A percentile compares a stretch with the other conserved stretches of the same genome.
Evolutionary conservation across 2,329 filamentous ascomycete species (phyloP).

Genomic region (Huntiella bhutanensis): DNA sequence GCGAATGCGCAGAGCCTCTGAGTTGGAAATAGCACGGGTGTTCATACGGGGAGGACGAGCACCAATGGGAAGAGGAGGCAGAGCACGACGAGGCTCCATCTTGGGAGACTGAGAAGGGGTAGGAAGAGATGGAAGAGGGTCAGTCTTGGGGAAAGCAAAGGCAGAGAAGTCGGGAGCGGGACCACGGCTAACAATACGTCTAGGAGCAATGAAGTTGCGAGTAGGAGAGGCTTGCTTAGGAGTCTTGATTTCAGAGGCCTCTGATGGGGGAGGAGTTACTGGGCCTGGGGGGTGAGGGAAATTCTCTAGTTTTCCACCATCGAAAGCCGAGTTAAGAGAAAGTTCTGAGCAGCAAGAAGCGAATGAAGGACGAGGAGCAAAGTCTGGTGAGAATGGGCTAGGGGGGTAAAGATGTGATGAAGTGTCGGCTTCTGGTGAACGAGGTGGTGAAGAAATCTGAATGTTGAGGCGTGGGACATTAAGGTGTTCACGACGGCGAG

Average conservation of each 20-base stretch:
- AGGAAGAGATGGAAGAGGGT: neutral
- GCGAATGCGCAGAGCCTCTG: constrained; percentile 1
- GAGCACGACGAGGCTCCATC: constrained; percentile 2
- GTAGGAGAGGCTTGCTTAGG: constrained; percentile 1
- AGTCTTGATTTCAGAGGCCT: constrained; percentile 1
- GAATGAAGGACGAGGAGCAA: constrained; percentile 8
- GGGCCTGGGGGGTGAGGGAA: constrained; percentile 9
- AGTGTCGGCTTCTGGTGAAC: constrained; percentile 1
- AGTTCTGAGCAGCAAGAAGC: constrained; percentile 10
- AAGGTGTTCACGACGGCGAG: constrained; percentile 1
- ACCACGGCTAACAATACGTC: constrained; percentile 4
- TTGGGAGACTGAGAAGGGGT: constrained; percentile 7
- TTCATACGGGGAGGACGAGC: neutral
- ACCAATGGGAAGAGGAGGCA: neutral
- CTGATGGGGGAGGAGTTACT: constrained; percentile 5
- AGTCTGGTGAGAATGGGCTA: constrained; percentile 2
- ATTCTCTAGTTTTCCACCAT: constrained; percentile 11
- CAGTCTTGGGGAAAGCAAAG: constrained; percentile 7
- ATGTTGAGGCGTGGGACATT: constrained; percentile 7
- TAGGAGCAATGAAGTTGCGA: neutral
- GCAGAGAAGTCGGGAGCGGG: constrained; percentile 10
- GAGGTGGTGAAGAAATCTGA: constrained; percentile 5
- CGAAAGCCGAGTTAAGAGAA: constrained; percentile 10
- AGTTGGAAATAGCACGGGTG: constrained; percentile 1
- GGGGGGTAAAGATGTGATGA: neutral